A percentile compares a stretch with the other conserved stretches of the same genome.
phyloP scores from a whole-genome alignment of 2,329 filamentous ascomycete species.

The Colletotrichum ledebouriae region DNA sequence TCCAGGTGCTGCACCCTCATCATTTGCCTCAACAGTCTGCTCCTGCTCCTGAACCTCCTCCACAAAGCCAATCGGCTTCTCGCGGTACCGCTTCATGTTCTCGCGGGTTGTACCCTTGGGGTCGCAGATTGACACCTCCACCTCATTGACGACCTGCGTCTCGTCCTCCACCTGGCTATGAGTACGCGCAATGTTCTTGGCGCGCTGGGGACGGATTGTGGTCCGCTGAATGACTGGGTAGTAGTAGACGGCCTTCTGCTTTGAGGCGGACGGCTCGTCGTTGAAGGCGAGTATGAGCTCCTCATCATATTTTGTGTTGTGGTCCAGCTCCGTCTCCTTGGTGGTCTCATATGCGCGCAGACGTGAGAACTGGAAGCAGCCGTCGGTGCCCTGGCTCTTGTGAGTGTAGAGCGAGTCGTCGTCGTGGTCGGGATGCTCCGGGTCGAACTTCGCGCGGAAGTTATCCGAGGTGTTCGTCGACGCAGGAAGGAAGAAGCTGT shows the following conservation, averaged over 20 bases:
- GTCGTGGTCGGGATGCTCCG: constrained; percentile 67
- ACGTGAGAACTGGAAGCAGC: constrained; percentile 72
- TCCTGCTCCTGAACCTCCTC: constrained; percentile 53
- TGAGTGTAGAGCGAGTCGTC: constrained; percentile 68
- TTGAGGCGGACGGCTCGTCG: constrained; percentile 59
- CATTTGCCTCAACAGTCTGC: constrained; percentile 20
- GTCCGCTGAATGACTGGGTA: constrained; percentile 77
- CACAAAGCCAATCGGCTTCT: constrained; percentile 64
- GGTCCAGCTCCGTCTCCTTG: constrained; percentile 68
- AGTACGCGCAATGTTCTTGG: constrained; percentile 72
- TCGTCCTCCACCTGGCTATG: constrained; percentile 60
- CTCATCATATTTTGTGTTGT: constrained; percentile 72
- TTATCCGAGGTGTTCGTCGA: constrained; percentile 60
- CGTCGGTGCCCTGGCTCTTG: constrained; percentile 58
- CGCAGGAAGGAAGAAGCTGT: constrained; percentile 75
- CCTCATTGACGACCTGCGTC: constrained; percentile 67
- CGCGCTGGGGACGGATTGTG: constrained; percentile 72
- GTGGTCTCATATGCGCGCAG: constrained; percentile 75
- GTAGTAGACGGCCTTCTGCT: constrained; percentile 73
- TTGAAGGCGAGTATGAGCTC: constrained; percentile 73
- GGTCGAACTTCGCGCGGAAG: constrained; percentile 73
- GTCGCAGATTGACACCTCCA: constrained; percentile 68
- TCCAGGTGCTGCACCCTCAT: constrained; percentile 24
- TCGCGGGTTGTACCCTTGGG: constrained; percentile 66
- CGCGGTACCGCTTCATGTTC: constrained; percentile 66